Base-by-base conservation (phyloP, 2,329 filamentous ascomycete species). In the Colletotrichum ledebouriae region DNA sequence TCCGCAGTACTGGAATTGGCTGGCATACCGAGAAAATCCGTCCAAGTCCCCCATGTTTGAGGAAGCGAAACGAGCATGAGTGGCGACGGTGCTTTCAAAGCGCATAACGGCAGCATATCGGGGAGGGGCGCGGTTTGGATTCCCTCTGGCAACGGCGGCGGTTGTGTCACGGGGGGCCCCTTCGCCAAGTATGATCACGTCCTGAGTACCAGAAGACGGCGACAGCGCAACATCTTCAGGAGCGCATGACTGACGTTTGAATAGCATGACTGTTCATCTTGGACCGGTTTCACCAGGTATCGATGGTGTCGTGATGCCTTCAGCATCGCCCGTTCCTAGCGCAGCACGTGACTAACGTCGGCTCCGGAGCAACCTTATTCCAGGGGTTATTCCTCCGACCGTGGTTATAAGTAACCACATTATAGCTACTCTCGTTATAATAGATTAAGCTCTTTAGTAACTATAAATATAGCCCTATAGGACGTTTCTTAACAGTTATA, bases 171-270 rank as follows among this genome's bases (percentile, higher is more conserved):
- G 13, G 71, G 72, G 47, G 77, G 79, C 7, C 78, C 78, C 0
- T 79, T 80, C 44, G 56, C 59, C 34, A 63, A 70, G 69, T 70
- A 62, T 53, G 65, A 5, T 2, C 17, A 6, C 33, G 1, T 13
- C 13, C 4, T 4, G 10, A 7, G 4, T 2, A 37, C 22, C 4
- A 9, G 3, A 74, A 74, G 80, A 78, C 5, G 78, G 79, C 39
- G 78, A 78, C 25, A 88, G 85, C 71, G 75, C 88, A 6, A 73
- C 76, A 25, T 25, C 25, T 25, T 25, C 4, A 25, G 25, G 1
- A 25, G 25, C 25, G 3, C 25, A 25, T 25, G 25, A 4, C 25
- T 25, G 4, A 25, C 25, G 4, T 25, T 5, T 25, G 25, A 25
- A 25, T 22, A 73, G 73, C 59, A 68, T 71, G 64, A 72, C 68